Evolutionary conservation across 441 rosid genomes (phyloP).

Genomic region (Mallotus japonicus): DNA sequence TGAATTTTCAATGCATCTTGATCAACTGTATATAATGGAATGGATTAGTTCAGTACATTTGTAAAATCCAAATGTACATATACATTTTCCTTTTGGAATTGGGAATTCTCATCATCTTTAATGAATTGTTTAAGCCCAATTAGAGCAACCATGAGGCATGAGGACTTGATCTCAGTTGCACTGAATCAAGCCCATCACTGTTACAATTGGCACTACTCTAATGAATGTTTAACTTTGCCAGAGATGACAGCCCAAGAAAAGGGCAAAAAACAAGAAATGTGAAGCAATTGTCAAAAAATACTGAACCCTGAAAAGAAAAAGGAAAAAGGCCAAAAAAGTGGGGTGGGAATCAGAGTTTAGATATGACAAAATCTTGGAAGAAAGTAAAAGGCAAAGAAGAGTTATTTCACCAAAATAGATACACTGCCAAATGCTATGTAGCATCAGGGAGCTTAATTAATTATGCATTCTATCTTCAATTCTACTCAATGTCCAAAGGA

Average conservation of each 20-base stretch:
- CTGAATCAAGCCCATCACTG: neutral
- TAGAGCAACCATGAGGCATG: neutral
- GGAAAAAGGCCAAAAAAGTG: neutral
- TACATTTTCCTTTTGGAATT: too few relatives aligned
- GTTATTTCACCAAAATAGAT: slow-evolving; percentile 2
- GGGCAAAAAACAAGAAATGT: too few relatives aligned
- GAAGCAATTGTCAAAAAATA: too few relatives aligned
- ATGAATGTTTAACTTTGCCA: too few relatives aligned
- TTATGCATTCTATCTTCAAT: neutral
- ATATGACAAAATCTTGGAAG: slow-evolving; percentile 17
- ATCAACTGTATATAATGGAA: neutral
- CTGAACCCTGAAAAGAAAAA: neutral
- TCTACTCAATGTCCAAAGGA: neutral
- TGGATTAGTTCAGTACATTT: too few relatives aligned
- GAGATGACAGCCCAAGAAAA: too few relatives aligned
- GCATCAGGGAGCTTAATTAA: neutral
- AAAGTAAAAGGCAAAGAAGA: neutral
- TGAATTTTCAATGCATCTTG: neutral
- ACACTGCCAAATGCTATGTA: neutral
- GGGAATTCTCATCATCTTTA: too few relatives aligned
- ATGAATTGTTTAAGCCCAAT: neutral
- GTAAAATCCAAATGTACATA: too few relatives aligned
- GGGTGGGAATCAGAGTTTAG: neutral
- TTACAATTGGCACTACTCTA: neutral
- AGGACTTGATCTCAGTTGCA: neutral